These are phyloP conservation scores for Sequoia sempervirens DNA, from an alignment of 75 land plant species.

Conservation along the genomic window DNA sequence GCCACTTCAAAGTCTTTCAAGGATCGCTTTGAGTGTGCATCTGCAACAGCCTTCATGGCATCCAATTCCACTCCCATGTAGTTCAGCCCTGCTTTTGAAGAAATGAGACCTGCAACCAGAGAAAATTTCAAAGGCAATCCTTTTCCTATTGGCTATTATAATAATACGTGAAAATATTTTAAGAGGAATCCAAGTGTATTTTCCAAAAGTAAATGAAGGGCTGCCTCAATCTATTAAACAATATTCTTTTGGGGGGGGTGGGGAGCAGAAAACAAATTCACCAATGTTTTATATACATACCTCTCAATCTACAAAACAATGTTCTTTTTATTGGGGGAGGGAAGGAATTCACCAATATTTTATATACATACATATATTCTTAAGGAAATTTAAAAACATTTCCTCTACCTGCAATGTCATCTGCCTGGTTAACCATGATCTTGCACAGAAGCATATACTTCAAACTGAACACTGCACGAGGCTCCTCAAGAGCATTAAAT, in stretches of 20 bases:
- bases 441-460: conserved; percentile 79
- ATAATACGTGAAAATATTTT: too few relatives aligned
- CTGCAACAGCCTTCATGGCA: conserved; percentile 82
- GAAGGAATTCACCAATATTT: too few relatives aligned
- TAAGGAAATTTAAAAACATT: not conserved
- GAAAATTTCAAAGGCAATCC: not conserved
- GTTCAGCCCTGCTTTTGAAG: conserved; percentile 70
- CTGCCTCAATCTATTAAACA: not conserved
- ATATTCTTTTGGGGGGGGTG: too few relatives aligned
- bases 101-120: conserved; percentile 45
- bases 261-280: too few relatives aligned
- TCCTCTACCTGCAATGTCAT: conserved; percentile 47
- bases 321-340: too few relatives aligned
- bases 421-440: conserved; percentile 73
- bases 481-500: conserved; percentile 73
- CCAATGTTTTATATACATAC: too few relatives aligned
- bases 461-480: conserved; percentile 62
- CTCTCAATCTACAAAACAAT: too few relatives aligned
- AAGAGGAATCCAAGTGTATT: not conserved
- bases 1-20: conserved; percentile 65
- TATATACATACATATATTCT: not conserved
- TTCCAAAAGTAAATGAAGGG: not conserved
- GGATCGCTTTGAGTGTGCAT: conserved; percentile 63
- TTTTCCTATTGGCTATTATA: not conserved
- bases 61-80: conserved; percentile 70